A percentile compares a stretch with the other conserved stretches of the same genome.
Conservation (phyloP, 306 rosid genomes). For the Lathyrus sativus region DNA sequence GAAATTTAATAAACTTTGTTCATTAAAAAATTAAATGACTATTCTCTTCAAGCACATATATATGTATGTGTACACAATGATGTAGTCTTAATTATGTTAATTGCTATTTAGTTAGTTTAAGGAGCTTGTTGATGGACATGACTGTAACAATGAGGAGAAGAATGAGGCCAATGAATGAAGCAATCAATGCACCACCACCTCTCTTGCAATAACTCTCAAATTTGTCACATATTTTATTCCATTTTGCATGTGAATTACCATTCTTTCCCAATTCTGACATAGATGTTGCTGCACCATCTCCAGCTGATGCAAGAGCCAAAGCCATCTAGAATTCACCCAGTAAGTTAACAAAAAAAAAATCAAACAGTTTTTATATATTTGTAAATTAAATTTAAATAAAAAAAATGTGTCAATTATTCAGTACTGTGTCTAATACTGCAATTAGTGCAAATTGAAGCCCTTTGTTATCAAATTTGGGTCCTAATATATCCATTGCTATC, state of each 20-base stretch:
- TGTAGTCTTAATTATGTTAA: neutral
- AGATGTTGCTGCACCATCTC: conserved; percentile 77
- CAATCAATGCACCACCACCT: conserved; percentile 59
- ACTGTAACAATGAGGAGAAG: conserved; percentile 53
- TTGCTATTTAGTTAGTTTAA: conserved; percentile 43
- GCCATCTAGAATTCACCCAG: conserved; percentile 44
- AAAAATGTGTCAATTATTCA: neutral
- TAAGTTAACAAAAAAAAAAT: neutral
- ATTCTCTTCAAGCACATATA: no score
- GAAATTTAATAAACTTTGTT: no score
- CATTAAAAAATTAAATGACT: no score
- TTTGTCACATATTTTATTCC: conserved; percentile 88
- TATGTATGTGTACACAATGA: neutral
- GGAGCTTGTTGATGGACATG: conserved; percentile 66
- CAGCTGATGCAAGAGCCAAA: conserved; percentile 58
- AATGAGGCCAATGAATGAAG: conserved; percentile 64
- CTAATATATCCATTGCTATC: conserved; percentile 51
- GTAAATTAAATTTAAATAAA: conserved; percentile 4
- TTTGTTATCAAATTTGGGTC: conserved; percentile 49
- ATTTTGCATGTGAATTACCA: conserved; percentile 78
- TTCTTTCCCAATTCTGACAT: conserved; percentile 83
- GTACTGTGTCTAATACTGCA: conserved; percentile 83
- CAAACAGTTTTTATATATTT: neutral
- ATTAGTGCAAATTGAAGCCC: conserved; percentile 60
- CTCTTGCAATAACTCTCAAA: conserved; percentile 57